Conservation (phyloP, 2,329 filamentous ascomycete genomes). For the Bretziella fagacearum region DNA sequence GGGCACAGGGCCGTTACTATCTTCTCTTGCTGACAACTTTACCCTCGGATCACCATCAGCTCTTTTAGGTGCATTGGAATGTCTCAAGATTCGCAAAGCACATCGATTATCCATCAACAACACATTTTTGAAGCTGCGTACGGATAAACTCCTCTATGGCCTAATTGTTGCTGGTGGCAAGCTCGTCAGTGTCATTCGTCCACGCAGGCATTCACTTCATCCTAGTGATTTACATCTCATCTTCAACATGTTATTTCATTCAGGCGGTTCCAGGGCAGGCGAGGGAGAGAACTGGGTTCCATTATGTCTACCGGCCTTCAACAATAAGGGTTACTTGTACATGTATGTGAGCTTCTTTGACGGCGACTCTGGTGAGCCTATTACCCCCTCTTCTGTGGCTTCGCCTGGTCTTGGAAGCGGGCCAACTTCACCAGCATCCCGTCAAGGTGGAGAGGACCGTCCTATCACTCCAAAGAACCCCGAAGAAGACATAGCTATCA, state of each 20-base stretch:
- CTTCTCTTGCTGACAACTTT: slow-evolving; percentile 85
- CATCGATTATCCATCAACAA: slow-evolving; percentile 78
- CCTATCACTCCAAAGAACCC: slow-evolving; percentile 30
- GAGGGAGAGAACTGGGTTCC: slow-evolving; percentile 96
- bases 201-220: slow-evolving; percentile 86
- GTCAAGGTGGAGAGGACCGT: not conserved
- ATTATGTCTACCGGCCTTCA: slow-evolving; percentile 88
- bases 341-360: slow-evolving; percentile 98
- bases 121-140: slow-evolving; percentile 61
- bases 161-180: slow-evolving; percentile 82
- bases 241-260: slow-evolving; percentile 99
- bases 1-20: slow-evolving; percentile 79
- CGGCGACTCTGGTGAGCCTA: slow-evolving; percentile 25
- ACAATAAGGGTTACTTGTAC: slow-evolving; percentile 89
- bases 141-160: slow-evolving; percentile 72
- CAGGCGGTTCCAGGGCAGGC: slow-evolving; percentile 74
- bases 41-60: slow-evolving; percentile 82
- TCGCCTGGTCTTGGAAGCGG: not conserved
- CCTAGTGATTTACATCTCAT: slow-evolving; percentile 90
- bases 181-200: slow-evolving; percentile 85
- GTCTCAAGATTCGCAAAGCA: slow-evolving; percentile 76
- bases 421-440: not conserved
- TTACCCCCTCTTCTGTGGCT: slow-evolving; percentile 1
- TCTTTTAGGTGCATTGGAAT: slow-evolving; percentile 78
- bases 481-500: slow-evolving; percentile 69